Percentiles rank a stretch among this genome's conserved stretches.
These are phyloP conservation scores for Globisporangium nagaii DNA, from an alignment of 352 stramenopile species.

Conservation along the genomic window DNA sequence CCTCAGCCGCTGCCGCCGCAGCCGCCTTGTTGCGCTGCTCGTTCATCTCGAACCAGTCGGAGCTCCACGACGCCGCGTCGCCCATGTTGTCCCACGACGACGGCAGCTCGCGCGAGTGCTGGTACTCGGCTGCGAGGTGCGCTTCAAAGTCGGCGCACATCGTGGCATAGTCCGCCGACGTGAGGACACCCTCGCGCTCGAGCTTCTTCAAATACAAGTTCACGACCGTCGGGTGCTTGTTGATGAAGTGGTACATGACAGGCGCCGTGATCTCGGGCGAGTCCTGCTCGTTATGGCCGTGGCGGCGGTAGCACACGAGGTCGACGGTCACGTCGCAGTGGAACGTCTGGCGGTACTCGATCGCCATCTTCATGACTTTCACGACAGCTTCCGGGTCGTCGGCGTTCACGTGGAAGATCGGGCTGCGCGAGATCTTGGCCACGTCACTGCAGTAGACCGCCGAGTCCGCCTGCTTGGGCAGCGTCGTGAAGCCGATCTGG, in stretches of 20 bases:
- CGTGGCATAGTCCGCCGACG: slow-evolving; percentile 30
- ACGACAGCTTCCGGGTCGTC: slow-evolving; percentile 94
- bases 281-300: slow-evolving; percentile 98
- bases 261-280: slow-evolving; percentile 85
- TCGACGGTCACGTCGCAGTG: slow-evolving; percentile 98
- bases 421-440: slow-evolving; percentile 95
- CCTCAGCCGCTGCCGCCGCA: neutral
- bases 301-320: slow-evolving; percentile 97
- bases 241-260: slow-evolving; percentile 89
- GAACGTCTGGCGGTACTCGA: slow-evolving; percentile 89
- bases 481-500: slow-evolving; percentile 97
- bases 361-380: slow-evolving; percentile 90
- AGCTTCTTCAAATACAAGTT: slow-evolving; percentile 78
- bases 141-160: slow-evolving; percentile 64
- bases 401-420: slow-evolving; percentile 95
- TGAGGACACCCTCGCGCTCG: slow-evolving; percentile 42
- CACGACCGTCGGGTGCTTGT: slow-evolving; percentile 77
- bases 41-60: slow-evolving; percentile 45
- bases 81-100: slow-evolving; percentile 76
- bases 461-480: slow-evolving; percentile 95
- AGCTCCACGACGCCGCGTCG: slow-evolving; percentile 57
- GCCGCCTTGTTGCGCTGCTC: slow-evolving; percentile 6
- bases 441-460: slow-evolving; percentile 97
- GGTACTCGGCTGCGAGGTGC: slow-evolving; percentile 59
- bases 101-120: slow-evolving; percentile 59